Conservation (phyloP, 78 protist genomes). For the Emiliania huxleyi region DNA sequence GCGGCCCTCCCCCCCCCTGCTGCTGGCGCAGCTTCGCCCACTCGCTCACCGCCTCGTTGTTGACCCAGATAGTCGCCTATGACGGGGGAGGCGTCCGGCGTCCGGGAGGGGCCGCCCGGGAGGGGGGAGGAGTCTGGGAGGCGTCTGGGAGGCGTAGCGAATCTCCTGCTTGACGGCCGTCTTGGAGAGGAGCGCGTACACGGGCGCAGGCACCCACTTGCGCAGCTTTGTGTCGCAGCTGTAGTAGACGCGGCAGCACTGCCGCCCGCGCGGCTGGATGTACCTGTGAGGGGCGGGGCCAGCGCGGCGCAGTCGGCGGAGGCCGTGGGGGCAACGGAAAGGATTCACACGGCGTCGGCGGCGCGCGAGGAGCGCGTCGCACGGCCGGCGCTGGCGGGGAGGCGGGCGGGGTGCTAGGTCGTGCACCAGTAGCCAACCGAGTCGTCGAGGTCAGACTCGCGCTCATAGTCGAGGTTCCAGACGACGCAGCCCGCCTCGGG, state of each 20-base stretch:
- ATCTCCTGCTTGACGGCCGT: background rate
- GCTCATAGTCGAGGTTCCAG: background rate
- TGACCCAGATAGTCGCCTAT: background rate
- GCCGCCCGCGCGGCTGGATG: background rate
- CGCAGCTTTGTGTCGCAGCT: background rate
- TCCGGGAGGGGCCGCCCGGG: too few species aligned
- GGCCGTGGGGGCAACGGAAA: too few species aligned
- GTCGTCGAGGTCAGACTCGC: constrained; percentile 9
- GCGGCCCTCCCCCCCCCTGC: background rate
- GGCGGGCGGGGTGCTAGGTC: background rate
- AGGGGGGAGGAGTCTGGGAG: too few species aligned
- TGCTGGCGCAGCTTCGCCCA: background rate
- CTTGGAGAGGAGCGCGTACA: background rate
- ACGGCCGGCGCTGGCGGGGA: background rate
- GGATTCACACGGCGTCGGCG: background rate
- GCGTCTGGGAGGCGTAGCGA: too few species aligned
- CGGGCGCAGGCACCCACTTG: background rate
- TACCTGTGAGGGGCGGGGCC: background rate
- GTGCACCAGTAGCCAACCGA: constrained; percentile 23
- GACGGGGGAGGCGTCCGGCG: too few species aligned
- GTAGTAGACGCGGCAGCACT: constrained; percentile 4
- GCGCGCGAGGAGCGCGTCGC: background rate
- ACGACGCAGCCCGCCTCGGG: background rate
- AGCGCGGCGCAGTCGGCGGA: too few species aligned
- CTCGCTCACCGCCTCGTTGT: background rate